Evolutionary conservation across 148 eudicot genomes (phyloP).

Genomic region (Suaeda aralocaspica): DNA sequence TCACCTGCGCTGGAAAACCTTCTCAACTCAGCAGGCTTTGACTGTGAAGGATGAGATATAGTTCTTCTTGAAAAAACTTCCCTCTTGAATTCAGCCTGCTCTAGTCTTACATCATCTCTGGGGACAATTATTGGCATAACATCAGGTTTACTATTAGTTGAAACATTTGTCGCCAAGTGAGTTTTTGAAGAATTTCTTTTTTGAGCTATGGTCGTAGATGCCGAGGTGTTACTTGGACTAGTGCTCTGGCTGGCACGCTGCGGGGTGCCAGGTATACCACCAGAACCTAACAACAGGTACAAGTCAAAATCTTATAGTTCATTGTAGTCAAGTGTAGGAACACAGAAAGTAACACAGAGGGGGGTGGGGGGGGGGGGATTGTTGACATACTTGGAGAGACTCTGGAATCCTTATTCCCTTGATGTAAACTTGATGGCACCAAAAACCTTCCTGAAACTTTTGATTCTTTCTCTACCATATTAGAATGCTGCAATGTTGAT

Average conservation of each 20-base stretch:
- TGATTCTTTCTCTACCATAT: conserved; percentile 54
- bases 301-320: no score
- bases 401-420: conserved; percentile 56
- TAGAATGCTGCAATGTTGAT: conserved; percentile 63
- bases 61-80: conserved; percentile 55
- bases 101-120: conserved; percentile 58
- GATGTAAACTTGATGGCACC: conserved; percentile 48
- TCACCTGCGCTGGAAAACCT: conserved; percentile 50
- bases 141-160: conserved; percentile 52
- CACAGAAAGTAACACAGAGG: conserved; percentile 11
- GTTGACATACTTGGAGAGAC: conserved; percentile 56
- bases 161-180: conserved; percentile 45
- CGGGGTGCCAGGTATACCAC: conserved; percentile 65
- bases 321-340: no score
- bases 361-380: background rate
- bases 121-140: conserved; percentile 73
- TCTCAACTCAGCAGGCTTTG: conserved; percentile 50
- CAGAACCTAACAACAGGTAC: conserved; percentile 41
- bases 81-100: conserved; percentile 67
- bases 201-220: conserved; percentile 38
- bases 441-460: conserved; percentile 62
- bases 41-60: conserved; percentile 43
- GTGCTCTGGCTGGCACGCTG: conserved; percentile 53
- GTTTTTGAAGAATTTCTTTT: conserved; percentile 54
- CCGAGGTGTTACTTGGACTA: conserved; percentile 47